Evolutionary conservation across 78 protist species (phyloP).

Genomic region (Tieghemostelium lacteum): DNA sequence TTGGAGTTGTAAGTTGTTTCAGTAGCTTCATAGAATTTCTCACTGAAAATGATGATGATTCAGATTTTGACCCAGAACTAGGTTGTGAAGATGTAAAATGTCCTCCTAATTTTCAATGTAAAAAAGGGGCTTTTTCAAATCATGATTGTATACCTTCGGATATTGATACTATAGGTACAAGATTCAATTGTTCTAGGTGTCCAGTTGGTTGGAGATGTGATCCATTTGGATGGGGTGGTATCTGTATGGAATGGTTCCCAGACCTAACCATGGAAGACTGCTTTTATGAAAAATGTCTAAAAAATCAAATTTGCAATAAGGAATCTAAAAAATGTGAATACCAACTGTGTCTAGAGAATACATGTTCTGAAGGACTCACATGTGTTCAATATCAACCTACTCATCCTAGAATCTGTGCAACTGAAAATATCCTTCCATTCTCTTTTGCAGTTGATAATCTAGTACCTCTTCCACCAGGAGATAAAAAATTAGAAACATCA

Average conservation of each 20-base stretch:
- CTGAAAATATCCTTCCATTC: conserved; percentile 10
- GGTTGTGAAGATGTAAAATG: conserved; percentile 7
- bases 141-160: conserved; percentile 37
- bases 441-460: background rate
- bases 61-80: background rate
- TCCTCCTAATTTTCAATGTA: conserved; percentile 20
- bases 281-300: conserved; percentile 16
- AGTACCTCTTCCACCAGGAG: background rate
- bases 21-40: background rate
- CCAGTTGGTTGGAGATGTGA: conserved; percentile 31
- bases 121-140: conserved; percentile 31
- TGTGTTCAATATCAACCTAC: conserved; percentile 46
- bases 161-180: conserved; percentile 3
- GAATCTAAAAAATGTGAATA: conserved; percentile 26
- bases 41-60: background rate
- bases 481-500: background rate
- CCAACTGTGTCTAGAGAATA: background rate
- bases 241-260: conserved; percentile 55
- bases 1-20: conserved; percentile 32
- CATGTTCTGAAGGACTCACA: conserved; percentile 1
- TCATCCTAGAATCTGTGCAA: conserved; percentile 59
- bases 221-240: conserved; percentile 61
- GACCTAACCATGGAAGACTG: background rate
- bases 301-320: conserved; percentile 22
- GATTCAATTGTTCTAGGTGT: conserved; percentile 4